Conservation (phyloP, 106 monocot species). For the Iris macrosiphon region DNA sequence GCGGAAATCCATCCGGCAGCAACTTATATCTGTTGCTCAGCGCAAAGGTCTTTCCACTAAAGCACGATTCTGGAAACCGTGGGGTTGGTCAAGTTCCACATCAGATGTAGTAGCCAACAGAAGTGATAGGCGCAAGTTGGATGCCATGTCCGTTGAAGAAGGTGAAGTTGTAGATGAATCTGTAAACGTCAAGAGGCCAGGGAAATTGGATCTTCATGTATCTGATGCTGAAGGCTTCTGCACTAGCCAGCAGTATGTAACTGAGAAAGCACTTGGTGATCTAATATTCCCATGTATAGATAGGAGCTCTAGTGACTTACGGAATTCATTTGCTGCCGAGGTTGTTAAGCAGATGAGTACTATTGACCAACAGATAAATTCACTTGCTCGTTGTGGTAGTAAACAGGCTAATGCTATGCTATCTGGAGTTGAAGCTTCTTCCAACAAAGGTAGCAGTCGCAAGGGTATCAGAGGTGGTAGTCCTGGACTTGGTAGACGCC, state of each 20-base stretch:
- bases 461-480: slow-evolving; percentile 87
- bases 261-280: slow-evolving; percentile 85
- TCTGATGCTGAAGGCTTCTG: slow-evolving; percentile 32
- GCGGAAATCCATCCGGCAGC: slow-evolving; percentile 92
- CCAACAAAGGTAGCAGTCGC: slow-evolving; percentile 58
- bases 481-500: slow-evolving; percentile 71
- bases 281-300: slow-evolving; percentile 86
- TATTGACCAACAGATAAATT: slow-evolving; percentile 62
- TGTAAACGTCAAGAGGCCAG: slow-evolving; percentile 35
- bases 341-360: slow-evolving; percentile 85
- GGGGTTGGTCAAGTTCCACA: slow-evolving; percentile 67
- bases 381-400: slow-evolving; percentile 24
- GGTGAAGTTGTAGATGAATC: slow-evolving; percentile 91
- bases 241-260: slow-evolving; percentile 55
- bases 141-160: slow-evolving; percentile 68
- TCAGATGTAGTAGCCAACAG: slow-evolving; percentile 15
- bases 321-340: slow-evolving; percentile 67
- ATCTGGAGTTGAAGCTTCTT: slow-evolving; percentile 45
- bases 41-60: slow-evolving; percentile 58
- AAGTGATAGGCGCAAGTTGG: slow-evolving; percentile 62
- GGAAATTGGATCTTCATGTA: slow-evolving; percentile 29
- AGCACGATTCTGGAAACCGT: slow-evolving; percentile 75
- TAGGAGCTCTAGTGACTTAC: slow-evolving; percentile 69
- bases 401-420: slow-evolving; percentile 39
- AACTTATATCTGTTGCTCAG: slow-evolving; percentile 72